These are phyloP conservation scores for Aspergillus egyptiacus DNA, from an alignment of 495 filamentous ascomycete genomes.

Conservation along the genomic window DNA sequence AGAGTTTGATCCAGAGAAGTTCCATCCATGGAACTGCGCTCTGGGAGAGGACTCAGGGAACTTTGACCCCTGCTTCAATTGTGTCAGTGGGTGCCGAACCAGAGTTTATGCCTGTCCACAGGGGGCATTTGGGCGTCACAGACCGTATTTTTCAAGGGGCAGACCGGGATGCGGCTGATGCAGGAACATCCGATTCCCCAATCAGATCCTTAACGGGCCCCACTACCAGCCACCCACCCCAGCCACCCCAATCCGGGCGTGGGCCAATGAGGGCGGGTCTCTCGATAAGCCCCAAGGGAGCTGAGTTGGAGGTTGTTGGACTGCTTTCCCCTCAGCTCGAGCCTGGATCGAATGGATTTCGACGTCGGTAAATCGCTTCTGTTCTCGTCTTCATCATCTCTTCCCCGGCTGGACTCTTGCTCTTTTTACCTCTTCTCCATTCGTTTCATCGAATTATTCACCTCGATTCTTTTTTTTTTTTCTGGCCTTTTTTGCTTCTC, in stretches of 20 bases:
- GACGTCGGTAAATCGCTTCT: too few species aligned
- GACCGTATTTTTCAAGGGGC: neutral
- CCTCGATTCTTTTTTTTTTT: neutral
- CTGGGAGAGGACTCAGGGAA: too few species aligned
- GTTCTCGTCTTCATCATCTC: slow-evolving; percentile 13
- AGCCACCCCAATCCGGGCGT: slow-evolving; percentile 8
- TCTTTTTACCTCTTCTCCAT: slow-evolving; percentile 1
- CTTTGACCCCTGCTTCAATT: too few species aligned
- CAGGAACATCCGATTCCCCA: slow-evolving; percentile 12
- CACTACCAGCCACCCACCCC: slow-evolving; percentile 14
- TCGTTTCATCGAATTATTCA: slow-evolving; percentile 4
- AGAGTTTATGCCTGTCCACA: too few species aligned
- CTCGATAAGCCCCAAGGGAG: slow-evolving; percentile 1
- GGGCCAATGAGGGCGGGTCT: slow-evolving; percentile 3
- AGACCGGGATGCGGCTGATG: neutral
- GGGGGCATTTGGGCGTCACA: slow-evolving; percentile 6
- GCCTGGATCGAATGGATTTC: neutral
- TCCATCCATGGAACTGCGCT: too few species aligned
- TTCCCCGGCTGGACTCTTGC: neutral
- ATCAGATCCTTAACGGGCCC: neutral
- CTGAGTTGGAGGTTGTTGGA: too few species aligned
- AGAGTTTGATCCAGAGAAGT: too few species aligned
- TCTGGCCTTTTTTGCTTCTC: neutral
- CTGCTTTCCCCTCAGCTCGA: neutral
- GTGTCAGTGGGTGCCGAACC: too few species aligned